These are phyloP conservation scores for Agrocybe praecox DNA, from an alignment of 768 basidiomycete species.

Conservation along the genomic window DNA sequence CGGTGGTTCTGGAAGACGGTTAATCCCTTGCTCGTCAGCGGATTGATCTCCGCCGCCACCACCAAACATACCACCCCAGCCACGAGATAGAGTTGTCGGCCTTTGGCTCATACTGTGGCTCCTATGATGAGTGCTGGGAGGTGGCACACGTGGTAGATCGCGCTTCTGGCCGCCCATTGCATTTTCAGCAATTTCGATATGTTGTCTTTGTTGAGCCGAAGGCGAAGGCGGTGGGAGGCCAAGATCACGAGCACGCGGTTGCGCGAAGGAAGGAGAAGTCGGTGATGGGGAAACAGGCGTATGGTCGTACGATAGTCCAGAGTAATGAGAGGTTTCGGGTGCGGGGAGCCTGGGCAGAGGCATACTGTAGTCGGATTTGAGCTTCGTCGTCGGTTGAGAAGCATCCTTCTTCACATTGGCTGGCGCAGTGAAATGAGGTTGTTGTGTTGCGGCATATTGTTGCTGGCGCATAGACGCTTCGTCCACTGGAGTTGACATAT, in stretches of 20 bases:
- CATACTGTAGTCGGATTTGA: constrained; percentile 78
- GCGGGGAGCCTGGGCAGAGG: constrained; percentile 79
- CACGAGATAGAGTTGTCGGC: constrained; percentile 51
- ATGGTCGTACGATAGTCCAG: constrained; percentile 78
- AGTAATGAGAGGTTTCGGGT: constrained; percentile 81
- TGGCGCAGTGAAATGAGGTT: constrained; percentile 28
- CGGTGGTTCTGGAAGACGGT: constrained; percentile 39
- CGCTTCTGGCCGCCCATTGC: constrained; percentile 22
- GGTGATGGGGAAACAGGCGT: constrained; percentile 57
- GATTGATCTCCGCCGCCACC: constrained; percentile 24
- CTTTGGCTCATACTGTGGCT: constrained; percentile 86
- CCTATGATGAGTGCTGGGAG: constrained; percentile 76
- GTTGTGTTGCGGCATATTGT: constrained; percentile 20
- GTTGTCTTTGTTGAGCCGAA: constrained; percentile 27
- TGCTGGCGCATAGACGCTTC: constrained; percentile 20
- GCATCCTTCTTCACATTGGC: constrained; percentile 27
- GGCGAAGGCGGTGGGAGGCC: constrained; percentile 52
- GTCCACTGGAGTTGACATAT: constrained; percentile 24
- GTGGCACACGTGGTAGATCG: constrained; percentile 64
- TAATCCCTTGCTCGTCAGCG: constrained; percentile 44
- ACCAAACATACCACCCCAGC: constrained; percentile 67
- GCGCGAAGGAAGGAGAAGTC: constrained; percentile 57
- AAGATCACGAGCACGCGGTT: constrained; percentile 69
- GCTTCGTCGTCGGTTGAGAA: constrained; percentile 21
- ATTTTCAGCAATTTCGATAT: constrained; percentile 33